These are phyloP conservation scores for Starmerella kuoi DNA, from an alignment of 805 yeast genomes.

Conservation along the genomic window DNA sequence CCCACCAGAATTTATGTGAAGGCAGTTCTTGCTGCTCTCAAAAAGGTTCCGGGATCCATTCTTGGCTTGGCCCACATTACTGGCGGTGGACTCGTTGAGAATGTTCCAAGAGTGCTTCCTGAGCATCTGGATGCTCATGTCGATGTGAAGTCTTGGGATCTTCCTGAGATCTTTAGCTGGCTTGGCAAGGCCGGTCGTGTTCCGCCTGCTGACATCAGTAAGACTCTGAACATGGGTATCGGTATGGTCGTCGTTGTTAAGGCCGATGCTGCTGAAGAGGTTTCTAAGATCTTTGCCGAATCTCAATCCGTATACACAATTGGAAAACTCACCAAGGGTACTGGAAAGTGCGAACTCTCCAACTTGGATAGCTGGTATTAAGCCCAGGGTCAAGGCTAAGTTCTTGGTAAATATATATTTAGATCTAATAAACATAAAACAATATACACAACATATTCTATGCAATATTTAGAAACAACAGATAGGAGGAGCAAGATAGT, in stretches of 20 bases:
- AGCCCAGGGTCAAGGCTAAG: neutral
- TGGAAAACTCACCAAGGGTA: constrained; percentile 45
- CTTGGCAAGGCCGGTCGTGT: constrained; percentile 84
- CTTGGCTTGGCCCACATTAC: constrained; percentile 94
- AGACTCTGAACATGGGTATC: constrained; percentile 90
- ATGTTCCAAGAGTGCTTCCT: constrained; percentile 91
- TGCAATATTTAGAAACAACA: too few species aligned
- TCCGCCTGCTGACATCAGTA: constrained; percentile 69
- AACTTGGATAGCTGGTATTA: constrained; percentile 30
- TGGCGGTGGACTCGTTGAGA: constrained; percentile 96
- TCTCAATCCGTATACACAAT: constrained; percentile 67
- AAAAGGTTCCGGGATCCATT: constrained; percentile 40
- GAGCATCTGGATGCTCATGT: constrained; percentile 62
- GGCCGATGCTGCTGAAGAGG: constrained; percentile 49
- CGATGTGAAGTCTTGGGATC: constrained; percentile 68
- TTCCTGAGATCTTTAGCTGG: constrained; percentile 89
- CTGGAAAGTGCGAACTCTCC: constrained; percentile 30
- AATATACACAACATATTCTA: too few species aligned
- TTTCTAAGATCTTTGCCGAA: constrained; percentile 41
- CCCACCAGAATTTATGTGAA: constrained; percentile 95
- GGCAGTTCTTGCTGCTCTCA: constrained; percentile 63
- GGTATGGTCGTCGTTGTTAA: constrained; percentile 90
- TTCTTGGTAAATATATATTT: too few species aligned
- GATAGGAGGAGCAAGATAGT: too few species aligned
- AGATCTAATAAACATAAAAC: too few species aligned